Evolutionary conservation across 805 yeast species (phyloP), one percentile per base, ranked within the genome.

Genomic region (Blastobotrys attinorum): DNA sequence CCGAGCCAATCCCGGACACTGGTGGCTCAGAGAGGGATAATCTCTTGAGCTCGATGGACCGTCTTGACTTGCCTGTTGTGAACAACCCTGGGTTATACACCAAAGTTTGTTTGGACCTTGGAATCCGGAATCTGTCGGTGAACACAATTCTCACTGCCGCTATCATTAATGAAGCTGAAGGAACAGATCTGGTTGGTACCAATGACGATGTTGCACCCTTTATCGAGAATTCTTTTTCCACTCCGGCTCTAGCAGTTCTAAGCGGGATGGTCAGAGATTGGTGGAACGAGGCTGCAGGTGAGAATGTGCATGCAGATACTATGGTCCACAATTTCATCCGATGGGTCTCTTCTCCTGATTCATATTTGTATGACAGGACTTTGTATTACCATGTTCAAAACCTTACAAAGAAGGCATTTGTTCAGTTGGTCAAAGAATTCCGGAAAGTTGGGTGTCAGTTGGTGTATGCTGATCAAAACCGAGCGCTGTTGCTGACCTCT

Each of bases 201-300:
- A 8, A 20, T 15, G 54, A 53, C 16, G 61, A 60, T 6, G 46
- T 53, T 11, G 53, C 55, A 3, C 64, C 67, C 2, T 76, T 89
- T 52, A 83, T 90, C 11, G 85, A 81, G 52, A 95, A 90, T 60
- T 76, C 95, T 0, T 89, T 90, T 54, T 81, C 89, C 8, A 72
- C 79, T 0, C 76, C 83, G 0, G 84, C 96, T 2, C 67, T 92
- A 48, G 61, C 70, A 7, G 82, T 82, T 1, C 68, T 92, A 44
- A 75, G 94, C 56, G 61, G 72, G 5, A 67, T 92, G 73, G 83
- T 92, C 10, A 86, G 83, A 55, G 78, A 72, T 25, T 87, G 96
- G 96, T 90, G 97, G 96, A 94, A 87, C 55, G 83, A 79, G 56
- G 97, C 96, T 0, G 64, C 84, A 44, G 67, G 69, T 17, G 77